These are phyloP conservation scores for Brettanomyces naardenensis DNA, from an alignment of 805 yeast genomes.

Conservation along the genomic window DNA sequence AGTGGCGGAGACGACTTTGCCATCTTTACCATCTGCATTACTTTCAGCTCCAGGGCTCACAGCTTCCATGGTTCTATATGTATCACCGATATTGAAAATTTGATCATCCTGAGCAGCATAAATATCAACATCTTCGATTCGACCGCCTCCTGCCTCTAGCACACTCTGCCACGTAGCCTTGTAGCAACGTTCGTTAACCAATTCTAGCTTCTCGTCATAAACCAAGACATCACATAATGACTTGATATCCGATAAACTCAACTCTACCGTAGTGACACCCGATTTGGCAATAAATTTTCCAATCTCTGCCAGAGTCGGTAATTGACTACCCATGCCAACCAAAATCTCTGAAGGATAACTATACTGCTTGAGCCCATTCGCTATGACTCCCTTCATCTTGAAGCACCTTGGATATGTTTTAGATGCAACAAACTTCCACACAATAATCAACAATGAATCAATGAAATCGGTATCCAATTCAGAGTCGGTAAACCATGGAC, in stretches of 20 bases:
- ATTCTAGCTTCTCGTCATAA: constrained; percentile 79
- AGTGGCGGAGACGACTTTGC: constrained; percentile 1
- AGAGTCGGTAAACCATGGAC: constrained; percentile 97
- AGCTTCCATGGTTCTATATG: constrained; percentile 23
- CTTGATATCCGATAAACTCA: constrained; percentile 65
- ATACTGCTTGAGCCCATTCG: constrained; percentile 18
- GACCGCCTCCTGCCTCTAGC: constrained; percentile 55
- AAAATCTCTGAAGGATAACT: constrained; percentile 19
- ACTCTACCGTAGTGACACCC: constrained; percentile 75
- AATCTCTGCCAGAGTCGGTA: constrained; percentile 68
- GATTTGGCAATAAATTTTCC: constrained; percentile 63
- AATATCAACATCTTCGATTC: constrained; percentile 20
- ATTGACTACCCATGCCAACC: constrained; percentile 29
- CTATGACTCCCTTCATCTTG: constrained; percentile 25
- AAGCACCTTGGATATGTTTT: constrained; percentile 72
- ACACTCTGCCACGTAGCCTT: constrained; percentile 81
- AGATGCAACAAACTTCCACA: constrained; percentile 80
- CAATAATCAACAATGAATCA: constrained; percentile 69
- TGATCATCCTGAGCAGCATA: constrained; percentile 22
- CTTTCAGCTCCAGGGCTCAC: constrained; percentile 11
- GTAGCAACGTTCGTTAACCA: constrained; percentile 52
- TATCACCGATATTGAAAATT: constrained; percentile 24
- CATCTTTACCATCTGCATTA: constrained; percentile 9
- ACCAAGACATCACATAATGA: constrained; percentile 82
- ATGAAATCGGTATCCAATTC: constrained; percentile 93